Conservation (phyloP, 2,329 filamentous ascomycete species). For the Allantophomopsis cytisporea region DNA sequence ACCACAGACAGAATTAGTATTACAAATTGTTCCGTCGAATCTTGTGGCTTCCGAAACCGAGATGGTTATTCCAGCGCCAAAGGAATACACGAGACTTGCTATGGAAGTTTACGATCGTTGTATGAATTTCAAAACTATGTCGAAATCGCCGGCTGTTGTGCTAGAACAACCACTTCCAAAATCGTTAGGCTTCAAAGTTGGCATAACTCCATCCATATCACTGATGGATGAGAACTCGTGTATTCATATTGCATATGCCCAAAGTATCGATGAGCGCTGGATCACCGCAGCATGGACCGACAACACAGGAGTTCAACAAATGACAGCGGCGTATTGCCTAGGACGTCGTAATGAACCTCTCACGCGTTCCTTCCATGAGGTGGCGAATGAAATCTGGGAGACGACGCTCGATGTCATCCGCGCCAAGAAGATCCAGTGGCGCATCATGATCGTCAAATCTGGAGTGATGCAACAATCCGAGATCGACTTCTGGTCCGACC, state of each 20-base stretch:
- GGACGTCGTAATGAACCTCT: slow-evolving; percentile 39
- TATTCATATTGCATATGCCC: slow-evolving; percentile 68
- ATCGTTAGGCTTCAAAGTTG: slow-evolving; percentile 63
- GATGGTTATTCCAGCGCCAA: slow-evolving; percentile 46
- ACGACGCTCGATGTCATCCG: slow-evolving; percentile 63
- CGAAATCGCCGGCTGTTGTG: slow-evolving; percentile 57
- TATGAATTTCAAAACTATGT: slow-evolving; percentile 37
- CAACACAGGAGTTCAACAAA: slow-evolving; percentile 59
- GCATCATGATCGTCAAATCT: slow-evolving; percentile 60
- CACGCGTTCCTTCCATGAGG: slow-evolving; percentile 40
- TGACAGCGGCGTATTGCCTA: slow-evolving; percentile 61
- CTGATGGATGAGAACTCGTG: slow-evolving; percentile 67
- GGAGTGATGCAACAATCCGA: slow-evolving; percentile 56
- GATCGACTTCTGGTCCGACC: slow-evolving; percentile 40
- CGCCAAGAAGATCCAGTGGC: slow-evolving; percentile 60
- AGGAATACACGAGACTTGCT: slow-evolving; percentile 48
- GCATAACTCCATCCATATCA: slow-evolving; percentile 53
- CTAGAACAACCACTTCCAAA: slow-evolving; percentile 59
- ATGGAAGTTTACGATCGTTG: slow-evolving; percentile 71
- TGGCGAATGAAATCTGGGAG: slow-evolving; percentile 67
- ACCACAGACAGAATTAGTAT: slow-evolving; percentile 50
- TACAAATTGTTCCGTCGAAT: slow-evolving; percentile 62
- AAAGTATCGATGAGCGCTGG: slow-evolving; percentile 66
- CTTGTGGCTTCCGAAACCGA: slow-evolving; percentile 50
- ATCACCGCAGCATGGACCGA: slow-evolving; percentile 72